Percentiles rank a stretch among this genome's conserved stretches.
Evolutionary conservation across 148 eudicot species (phyloP).

Genomic region (Suaeda aralocaspica): DNA sequence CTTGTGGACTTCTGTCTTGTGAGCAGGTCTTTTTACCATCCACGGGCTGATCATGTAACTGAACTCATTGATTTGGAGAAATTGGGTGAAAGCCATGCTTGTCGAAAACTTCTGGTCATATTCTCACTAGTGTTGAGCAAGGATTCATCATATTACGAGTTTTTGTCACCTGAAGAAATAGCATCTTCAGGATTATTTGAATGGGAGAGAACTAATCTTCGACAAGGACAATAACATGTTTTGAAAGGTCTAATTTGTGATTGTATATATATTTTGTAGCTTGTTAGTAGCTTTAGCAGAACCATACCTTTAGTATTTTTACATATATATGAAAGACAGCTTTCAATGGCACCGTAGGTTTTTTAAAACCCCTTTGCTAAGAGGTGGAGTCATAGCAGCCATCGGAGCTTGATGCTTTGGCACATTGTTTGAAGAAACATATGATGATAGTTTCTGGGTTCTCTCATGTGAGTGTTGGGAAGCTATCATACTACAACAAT

Average conservation of each 20-base stretch:
- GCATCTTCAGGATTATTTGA: constrained; percentile 45
- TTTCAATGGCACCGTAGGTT: too few relatives aligned
- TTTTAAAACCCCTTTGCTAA: too few relatives aligned
- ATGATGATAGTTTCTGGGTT: too few relatives aligned
- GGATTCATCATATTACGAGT: constrained; percentile 30
- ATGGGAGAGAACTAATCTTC: constrained; percentile 55
- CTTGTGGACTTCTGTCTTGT: neutral
- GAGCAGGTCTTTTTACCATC: constrained; percentile 68
- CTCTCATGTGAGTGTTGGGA: too few relatives aligned
- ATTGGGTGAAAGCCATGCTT: constrained; percentile 61
- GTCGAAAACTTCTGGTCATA: constrained; percentile 48
- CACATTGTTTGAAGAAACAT: too few relatives aligned
- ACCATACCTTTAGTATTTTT: neutral
- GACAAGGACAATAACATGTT: neutral
- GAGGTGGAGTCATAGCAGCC: too few relatives aligned
- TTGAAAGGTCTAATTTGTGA: neutral
- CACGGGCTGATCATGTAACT: constrained; percentile 45
- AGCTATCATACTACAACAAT: too few relatives aligned
- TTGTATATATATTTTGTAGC: constrained; percentile 15
- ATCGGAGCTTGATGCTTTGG: too few relatives aligned
- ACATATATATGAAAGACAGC: too few relatives aligned
- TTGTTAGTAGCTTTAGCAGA: constrained; percentile 6
- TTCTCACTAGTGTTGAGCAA: constrained; percentile 39
- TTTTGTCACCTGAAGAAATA: constrained; percentile 38
- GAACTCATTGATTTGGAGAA: constrained; percentile 30